Base-by-base conservation (phyloP, 768 basidiomycete species). In the Wakefieldia striispora region DNA sequence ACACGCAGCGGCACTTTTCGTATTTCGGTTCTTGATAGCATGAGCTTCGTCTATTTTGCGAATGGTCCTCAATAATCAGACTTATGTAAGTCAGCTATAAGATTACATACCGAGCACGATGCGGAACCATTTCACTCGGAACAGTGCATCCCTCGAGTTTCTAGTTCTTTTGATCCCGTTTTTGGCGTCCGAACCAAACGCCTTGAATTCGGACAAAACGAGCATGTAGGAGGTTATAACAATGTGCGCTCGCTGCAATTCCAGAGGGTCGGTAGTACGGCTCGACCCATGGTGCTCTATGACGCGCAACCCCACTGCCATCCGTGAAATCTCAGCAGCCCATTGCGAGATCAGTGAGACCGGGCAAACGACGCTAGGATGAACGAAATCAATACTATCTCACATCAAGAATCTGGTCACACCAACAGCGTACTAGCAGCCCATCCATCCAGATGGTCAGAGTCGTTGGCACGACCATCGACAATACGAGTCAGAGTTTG, bases 171-270 rank as follows among this genome's bases (percentile, higher is more conserved):
- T 82, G 73, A 67, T n/a, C 54, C 84, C 82, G 49, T 86, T 74
- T 58, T 83, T 84, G 3, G 74, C 72, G 19, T 73, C 56, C 0
- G 79, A 75, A 0, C 51, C 61, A 59, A 75, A 85, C 0, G 75
- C 64, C 13, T 74, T 79, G 57, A 87, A 81, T 63, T 97, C 95
- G 2, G 88, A 89, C 12, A 87, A 79, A 36, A 95, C 77, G 4
- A 83, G 88, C 39, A 85, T 79, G 62, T 97, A 97, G 0, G 94
- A 92, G 1, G 95, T 97, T 40, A 97, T 76, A 9, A 94, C 84
- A 11, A 94, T 80, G 50, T 89, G 83, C 1, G 79, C 75, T 43
- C 72, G 75, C 39, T 72, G 68, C 13, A 91, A 69, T 7, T 63
- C 67, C 1, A 59, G 61, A 5, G 83, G 82, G 57, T 88, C 88